Evolutionary conservation across 257 asterid genomes (phyloP), one percentile per base, ranked within the genome.

Genomic region (Knoxia roxburghii): DNA sequence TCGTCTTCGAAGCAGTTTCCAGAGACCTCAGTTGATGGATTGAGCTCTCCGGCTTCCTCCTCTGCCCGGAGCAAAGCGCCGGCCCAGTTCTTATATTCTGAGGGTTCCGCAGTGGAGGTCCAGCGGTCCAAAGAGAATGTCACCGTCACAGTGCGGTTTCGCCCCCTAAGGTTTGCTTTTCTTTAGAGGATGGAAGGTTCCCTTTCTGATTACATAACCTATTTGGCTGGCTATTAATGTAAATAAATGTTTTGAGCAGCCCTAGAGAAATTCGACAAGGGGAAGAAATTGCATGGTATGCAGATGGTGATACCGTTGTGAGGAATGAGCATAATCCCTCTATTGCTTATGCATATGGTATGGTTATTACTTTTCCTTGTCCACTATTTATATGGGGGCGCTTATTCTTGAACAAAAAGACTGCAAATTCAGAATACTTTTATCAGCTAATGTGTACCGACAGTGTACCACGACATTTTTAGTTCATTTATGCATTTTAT

Each of bases 211-310:
- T 14, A n/a, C n/a, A 37, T 4, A 9, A 58, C 15, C 15, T 52
- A 2, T 52, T 4, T 21, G 58, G 32, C 26, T 57, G 41, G 23
- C 24, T 30, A 12, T 2, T 40, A 37, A 4, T 37, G 9, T 66
- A 71, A 41, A 27, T 56, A 51, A 37, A 27, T 56, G 46, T 72
- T 68, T 75, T 70, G 76, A 65, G 71, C 80, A 94, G 99, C 74
- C 99, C 85, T 2, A 79, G 96, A 83, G 99, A 94, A 85, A 94
- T 94, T 73, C 89, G 96, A 73, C 96, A 82, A 74, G 99, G 99
- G 53, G 98, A 94, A 79, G 99, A 90, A 82, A 90, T 94, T 71
- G 95, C 96, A 1, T 94, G 99, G 99, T 94, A 94, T 33, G 99
- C 99, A 6, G 99, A 94, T 77, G 99, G 99, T 76, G 99, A 94